Base-by-base conservation (phyloP, 805 yeast genomes). In the Sugiyamaella marilandica region DNA sequence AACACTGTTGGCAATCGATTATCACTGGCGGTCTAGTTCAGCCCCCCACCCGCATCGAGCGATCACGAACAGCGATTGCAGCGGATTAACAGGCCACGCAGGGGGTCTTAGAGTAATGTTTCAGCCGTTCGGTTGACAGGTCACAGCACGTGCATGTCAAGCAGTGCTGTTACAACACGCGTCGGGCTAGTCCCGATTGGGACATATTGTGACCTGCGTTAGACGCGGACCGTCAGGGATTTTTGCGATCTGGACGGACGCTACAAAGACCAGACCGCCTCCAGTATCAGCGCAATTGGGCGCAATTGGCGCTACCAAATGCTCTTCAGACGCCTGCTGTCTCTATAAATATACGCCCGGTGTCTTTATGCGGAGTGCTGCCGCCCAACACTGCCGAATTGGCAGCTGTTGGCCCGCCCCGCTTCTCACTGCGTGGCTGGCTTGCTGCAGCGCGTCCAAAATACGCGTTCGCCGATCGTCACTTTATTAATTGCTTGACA, bases 401-500 rank as follows among this genome's bases (percentile, higher is more conserved):
- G 18, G 18, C 39, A 34, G 18, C 14, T 5, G 37, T 14, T 34
- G 37, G 16, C 37, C 37, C 37, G 37, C 37, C 37, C 16, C 16
- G 37, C 16, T 13, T 3, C 16, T 10, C 24, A 14, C 19, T 2
- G 24, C 5, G 43, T 39, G 43, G 43, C 43, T 10, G 43, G 43
- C 7, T 39, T 14, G 43, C 43, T 39, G 43, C 43, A 39, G 39
- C 39, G 39, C 29, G 29, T 24, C 29, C 29, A 24, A 24, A n/a
- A 10, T 11, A 39, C 43, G 43, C 43, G 43, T 39, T 34, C 39
- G 18, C 14, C 8, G 43, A 39, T 39, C 43, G 43, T 39, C 43
- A 11, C 43, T n/a, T 24, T 14, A 39, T 39, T 39, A 39, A 39
- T 39, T 39, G 43, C 43, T 39, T 39, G 43, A 39, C 43, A 39